Evolutionary conservation across 345 rosid species (phyloP), one percentile per base, ranked within the genome.

Genomic region (Isatis tinctoria): DNA sequence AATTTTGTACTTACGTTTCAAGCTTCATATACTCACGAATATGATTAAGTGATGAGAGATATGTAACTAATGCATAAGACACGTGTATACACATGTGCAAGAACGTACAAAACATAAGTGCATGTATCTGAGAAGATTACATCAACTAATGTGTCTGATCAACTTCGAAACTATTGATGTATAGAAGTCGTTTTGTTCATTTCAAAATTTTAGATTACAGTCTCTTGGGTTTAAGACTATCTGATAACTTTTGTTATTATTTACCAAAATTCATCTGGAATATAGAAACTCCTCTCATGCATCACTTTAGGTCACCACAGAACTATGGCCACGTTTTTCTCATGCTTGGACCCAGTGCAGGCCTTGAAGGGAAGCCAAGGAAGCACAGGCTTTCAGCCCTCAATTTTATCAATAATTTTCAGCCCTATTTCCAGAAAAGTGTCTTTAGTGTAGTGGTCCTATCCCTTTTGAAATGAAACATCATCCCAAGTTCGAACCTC

Each of bases 281-380:
- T n/a, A 27, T 51, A 51, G 17, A 52, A 62, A 52, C 63, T 49
- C 27, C 22, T 51, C 76, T 62, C 44, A 41, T 64, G 70, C 44
- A 53, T 72, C 26, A 32, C 27, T 53, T 64, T 30, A 20, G 20
- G 43, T 54, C 36, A 41, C 70, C 47, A 53, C 37, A 64, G 10
- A 73, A 32, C 6, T 54, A 43, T 64, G 48, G 3, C 64, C 45
- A 32, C 70, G 41, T 33, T 44, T 51, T 54, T 73, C 11, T 64
- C 56, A 73, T 54, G 45, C 57, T 54, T 73, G 30, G 65, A 73
- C 70, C 65, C n/a, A n/a, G n/a, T n/a, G n/a, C n/a, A n/a, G n/a
- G n/a, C n/a, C n/a, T n/a, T n/a, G n/a, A n/a, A n/a, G n/a, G n/a
- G n/a, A n/a, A n/a, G n/a, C n/a, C n/a, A n/a, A n/a, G n/a, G n/a